Percentiles rank a stretch among this genome's conserved stretches.
Evolutionary conservation across 495 filamentous ascomycete species (phyloP).

Genomic region (Neurospora cerealis): DNA sequence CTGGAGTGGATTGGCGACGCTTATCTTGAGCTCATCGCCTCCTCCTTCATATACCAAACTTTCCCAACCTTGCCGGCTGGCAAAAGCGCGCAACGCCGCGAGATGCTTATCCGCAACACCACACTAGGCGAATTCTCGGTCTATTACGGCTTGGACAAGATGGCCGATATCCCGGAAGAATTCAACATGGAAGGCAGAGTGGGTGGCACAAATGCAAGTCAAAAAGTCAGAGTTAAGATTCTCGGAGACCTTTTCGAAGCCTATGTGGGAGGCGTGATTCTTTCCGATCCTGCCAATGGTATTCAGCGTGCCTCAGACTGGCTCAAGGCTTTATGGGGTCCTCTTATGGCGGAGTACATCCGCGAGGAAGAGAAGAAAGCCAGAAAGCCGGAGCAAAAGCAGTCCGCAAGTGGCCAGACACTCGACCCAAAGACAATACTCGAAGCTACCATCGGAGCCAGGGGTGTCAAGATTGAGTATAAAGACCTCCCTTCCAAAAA

Average conservation of each 20-base stretch:
- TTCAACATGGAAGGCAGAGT: constrained; percentile 24
- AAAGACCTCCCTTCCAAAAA: constrained; percentile 41
- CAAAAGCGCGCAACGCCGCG: constrained; percentile 53
- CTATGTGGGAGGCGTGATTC: constrained; percentile 68
- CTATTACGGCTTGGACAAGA: constrained; percentile 57
- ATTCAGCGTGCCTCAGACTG: constrained; percentile 51
- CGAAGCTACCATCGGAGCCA: constrained; percentile 43
- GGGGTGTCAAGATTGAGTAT: constrained; percentile 57
- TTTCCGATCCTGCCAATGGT: constrained; percentile 52
- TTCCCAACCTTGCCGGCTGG: constrained; percentile 51
- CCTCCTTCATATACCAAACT: constrained; percentile 51
- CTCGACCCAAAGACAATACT: constrained; percentile 39
- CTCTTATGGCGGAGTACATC: constrained; percentile 33
- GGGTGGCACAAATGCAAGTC: constrained; percentile 25
- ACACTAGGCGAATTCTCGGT: constrained; percentile 57
- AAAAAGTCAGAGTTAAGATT: constrained; percentile 53
- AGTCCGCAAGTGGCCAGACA: constrained; percentile 11
- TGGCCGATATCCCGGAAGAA: constrained; percentile 41
- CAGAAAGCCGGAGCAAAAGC: constrained; percentile 19
- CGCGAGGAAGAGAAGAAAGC: constrained; percentile 16
- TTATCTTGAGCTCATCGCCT: constrained; percentile 60
- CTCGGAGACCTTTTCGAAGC: constrained; percentile 82
- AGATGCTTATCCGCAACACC: constrained; percentile 65
- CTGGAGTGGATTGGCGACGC: constrained; percentile 71
- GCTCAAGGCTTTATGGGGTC: constrained; percentile 60